Percentiles rank a stretch among this genome's conserved stretches.
Conservation (phyloP, 306 rosid genomes). For the Quercus glauca region DNA sequence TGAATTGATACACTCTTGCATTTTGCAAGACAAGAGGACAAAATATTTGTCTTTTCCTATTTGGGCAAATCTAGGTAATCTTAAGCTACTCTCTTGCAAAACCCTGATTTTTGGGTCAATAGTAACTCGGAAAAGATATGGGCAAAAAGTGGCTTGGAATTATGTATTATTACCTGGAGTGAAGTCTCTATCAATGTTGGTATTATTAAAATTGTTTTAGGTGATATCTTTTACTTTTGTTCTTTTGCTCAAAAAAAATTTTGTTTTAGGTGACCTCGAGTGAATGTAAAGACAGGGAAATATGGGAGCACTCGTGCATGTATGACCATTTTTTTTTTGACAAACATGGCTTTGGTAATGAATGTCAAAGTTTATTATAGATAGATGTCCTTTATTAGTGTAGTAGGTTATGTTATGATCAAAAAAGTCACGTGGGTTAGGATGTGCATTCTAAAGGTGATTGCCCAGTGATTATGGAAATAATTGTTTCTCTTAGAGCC, state of each 20-base stretch:
- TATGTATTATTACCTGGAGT: constrained; percentile 27
- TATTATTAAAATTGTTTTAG: constrained; percentile 16
- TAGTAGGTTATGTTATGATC: background rate
- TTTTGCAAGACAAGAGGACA: constrained; percentile 38
- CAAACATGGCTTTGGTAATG: constrained; percentile 28
- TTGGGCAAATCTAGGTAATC: too few relatives aligned
- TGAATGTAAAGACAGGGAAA: constrained; percentile 32
- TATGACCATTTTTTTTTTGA: constrained; percentile 29
- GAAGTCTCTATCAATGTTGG: constrained; percentile 27
- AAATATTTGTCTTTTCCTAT: constrained; percentile 15
- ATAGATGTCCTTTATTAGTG: background rate
- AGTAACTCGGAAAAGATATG: background rate
- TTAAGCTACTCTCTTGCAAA: background rate
- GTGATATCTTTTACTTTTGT: background rate
- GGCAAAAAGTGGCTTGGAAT: background rate
- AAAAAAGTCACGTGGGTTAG: background rate
- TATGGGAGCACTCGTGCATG: constrained; percentile 23
- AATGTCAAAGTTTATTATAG: constrained; percentile 26
- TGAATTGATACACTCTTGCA: background rate
- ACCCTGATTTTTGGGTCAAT: constrained; percentile 1
- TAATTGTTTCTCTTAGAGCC: background rate
- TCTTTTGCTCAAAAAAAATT: too few relatives aligned
- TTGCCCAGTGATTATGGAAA: background rate
- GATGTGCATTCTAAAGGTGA: background rate
- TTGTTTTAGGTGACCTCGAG: constrained; percentile 40